Percentiles rank a stretch among this genome's conserved stretches.
phyloP scores from a whole-genome alignment of 2,329 filamentous ascomycete species.

The Arthrocladium fulminans region DNA sequence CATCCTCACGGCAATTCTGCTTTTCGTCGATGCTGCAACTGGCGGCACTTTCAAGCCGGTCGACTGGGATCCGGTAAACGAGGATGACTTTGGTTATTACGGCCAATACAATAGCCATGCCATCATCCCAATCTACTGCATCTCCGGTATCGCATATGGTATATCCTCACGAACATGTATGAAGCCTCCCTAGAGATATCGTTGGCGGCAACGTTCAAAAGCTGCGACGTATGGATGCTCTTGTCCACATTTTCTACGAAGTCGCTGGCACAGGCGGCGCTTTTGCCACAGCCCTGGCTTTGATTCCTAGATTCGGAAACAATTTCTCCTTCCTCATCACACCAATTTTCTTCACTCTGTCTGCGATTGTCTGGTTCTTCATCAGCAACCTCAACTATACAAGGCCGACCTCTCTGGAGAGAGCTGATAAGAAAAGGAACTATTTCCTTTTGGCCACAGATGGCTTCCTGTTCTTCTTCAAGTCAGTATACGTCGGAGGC shows the following conservation, averaged over 20 bases:
- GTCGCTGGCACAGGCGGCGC: conserved; percentile 41
- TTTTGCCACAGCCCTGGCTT: conserved; percentile 40
- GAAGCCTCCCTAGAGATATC: conserved; percentile 44
- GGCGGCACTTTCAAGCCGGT: conserved; percentile 37
- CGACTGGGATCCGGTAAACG: conserved; percentile 23
- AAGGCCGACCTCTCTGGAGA: conserved; percentile 11
- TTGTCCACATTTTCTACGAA: conserved; percentile 43
- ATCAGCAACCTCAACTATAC: conserved; percentile 34
- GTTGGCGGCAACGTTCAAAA: conserved; percentile 45
- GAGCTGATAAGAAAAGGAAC: conserved; percentile 14
- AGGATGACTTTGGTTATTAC: conserved; percentile 29
- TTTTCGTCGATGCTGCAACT: conserved; percentile 42
- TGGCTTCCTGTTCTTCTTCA: conserved; percentile 38
- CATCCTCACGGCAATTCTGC: conserved; percentile 39
- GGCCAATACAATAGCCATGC: conserved; percentile 26
- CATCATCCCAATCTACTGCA: conserved; percentile 42
- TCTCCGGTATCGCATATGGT: conserved; percentile 33
- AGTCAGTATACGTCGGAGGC: conserved; percentile 40
- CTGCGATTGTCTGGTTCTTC: conserved; percentile 40
- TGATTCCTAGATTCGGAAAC: conserved; percentile 44
- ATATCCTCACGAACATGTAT: neutral
- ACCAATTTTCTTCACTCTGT: conserved; percentile 39
- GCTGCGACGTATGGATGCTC: conserved; percentile 40
- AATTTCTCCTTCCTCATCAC: conserved; percentile 46
- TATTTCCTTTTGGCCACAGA: conserved; percentile 33